Base-by-base conservation (phyloP, 2,329 filamentous ascomycete genomes). In the Aspergillus melleus region DNA sequence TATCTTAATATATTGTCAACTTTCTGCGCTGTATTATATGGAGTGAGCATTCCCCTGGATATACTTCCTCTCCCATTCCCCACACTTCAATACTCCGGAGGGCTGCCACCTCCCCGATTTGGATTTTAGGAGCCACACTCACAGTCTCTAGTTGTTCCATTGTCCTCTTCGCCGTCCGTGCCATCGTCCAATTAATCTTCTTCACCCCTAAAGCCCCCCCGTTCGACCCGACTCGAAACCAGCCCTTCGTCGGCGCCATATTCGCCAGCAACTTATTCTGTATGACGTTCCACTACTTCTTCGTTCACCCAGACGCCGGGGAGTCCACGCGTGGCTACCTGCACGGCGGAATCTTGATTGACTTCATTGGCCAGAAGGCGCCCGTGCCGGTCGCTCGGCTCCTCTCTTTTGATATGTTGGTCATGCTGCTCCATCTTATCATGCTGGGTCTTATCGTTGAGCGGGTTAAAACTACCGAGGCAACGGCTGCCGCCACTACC, bases 331-430 rank as follows among this genome's bases (percentile, higher is more conserved):
- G 83, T 30, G 80, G 79, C 19, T 88, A 87, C 69, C 74, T 88
- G 12, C 85, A 88, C 68, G 86, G 86, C 6, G 85, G 86, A 2
- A 64, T 88, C 53, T 80, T 86, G 64, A 85, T 89, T 67, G 86
- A 88, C 72, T 88, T 88, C 67, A 83, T 88, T 55, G 86, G 86
- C 16, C 84, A 88, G 70, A 79, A 82, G 64, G 83, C 81, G 2
- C 84, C 85, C 2, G 80, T 82, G 3, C 81, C 83, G 55, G 83
- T 82, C 67, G 70, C 81, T 52, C 79, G 80, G 63, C 76, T 88
- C 12, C 66, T 84, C 4, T 67, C 76, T 3, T 74, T 87, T 61
- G 86, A 88, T 68, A 47, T 83, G 9, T 70, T 86, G 39, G 76
- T 87, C 11, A 65, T 87, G 61, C 61, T 79, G 5, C 70, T 88